Base-by-base conservation (phyloP, 2,329 filamentous ascomycete genomes). In the Pseudopyricularia javanii region DNA sequence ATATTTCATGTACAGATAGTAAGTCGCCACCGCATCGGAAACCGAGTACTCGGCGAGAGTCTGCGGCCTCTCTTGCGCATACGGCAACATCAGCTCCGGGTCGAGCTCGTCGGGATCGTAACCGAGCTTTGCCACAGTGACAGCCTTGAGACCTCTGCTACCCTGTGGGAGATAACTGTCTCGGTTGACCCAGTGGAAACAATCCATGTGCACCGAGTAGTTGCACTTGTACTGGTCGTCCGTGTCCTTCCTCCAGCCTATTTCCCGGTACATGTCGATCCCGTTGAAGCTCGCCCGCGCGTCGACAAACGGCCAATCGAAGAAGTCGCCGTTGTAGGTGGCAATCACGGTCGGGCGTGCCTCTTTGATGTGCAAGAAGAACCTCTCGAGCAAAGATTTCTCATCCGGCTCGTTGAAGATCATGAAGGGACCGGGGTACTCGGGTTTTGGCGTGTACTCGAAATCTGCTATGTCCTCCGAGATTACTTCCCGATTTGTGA, bases 301-400 rank as follows among this genome's bases (percentile, higher is more conserved):
- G 72, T 98, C 93, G 24, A 98, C 90, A 64, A 94, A 98, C 0
- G 93, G 91, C 93, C 93, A 98, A 84, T 98, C 93, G 83, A 98
- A 98, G 67, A 98, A 98, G 73, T 98, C 93, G 72, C 93, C 93
- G 88, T 98, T 98, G 77, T 98, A 98, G n/a, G 93, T 98, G 34
- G 94, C 91, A 66, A 98, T 98, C 54, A 98, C 91, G 0, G 91
- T 97, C 1, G 93, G 93, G 55, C 86, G 82, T 1, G 90, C 89
- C 66, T 95, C 89, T 63, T 98, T 97, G 68, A 98, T 86, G 66
- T 96, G 93, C 40, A 88, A 75, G 63, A 98, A 97, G 70, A 98
- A 98, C 15, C 93, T 78, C 64, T 97, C 91, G 22, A 98, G 74
- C 2, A 95, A 66, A 1, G 77, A 80, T 67, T 93, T 93, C 68